phyloP scores from a whole-genome alignment of 1,284 basidiomycete species.

The Ceratobasidium sp. region DNA sequence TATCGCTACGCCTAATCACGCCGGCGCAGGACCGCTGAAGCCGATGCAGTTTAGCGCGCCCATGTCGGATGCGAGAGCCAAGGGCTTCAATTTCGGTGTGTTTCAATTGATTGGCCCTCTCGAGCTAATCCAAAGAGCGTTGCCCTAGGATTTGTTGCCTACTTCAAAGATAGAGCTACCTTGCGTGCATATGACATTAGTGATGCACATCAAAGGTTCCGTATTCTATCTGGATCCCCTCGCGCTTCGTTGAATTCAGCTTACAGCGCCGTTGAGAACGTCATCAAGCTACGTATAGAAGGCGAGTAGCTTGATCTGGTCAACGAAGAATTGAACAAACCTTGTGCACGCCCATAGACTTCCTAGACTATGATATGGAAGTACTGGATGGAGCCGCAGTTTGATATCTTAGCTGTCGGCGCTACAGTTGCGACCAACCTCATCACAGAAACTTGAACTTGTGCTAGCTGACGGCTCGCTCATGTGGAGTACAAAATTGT shows the following conservation, averaged over 20 bases:
- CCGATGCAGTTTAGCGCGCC: conserved; percentile 8
- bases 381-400: neutral
- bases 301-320: neutral
- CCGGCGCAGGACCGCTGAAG: neutral
- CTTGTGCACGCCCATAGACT: neutral
- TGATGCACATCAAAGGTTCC: neutral
- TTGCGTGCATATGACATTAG: neutral
- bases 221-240: too few relatives aligned
- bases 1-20: neutral
- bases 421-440: too few relatives aligned
- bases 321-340: neutral
- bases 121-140: neutral
- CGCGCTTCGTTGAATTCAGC: neutral
- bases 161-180: neutral
- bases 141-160: neutral
- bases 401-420: neutral
- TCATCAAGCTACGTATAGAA: conserved; percentile 4
- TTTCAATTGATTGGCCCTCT: neutral
- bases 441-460: too few relatives aligned
- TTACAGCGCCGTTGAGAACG: neutral
- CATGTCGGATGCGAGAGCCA: neutral
- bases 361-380: conserved; percentile 8
- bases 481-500: too few relatives aligned
- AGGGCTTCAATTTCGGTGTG: conserved; percentile 6
- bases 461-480: too few relatives aligned